A percentile compares a stretch with the other conserved stretches of the same genome.
Evolutionary conservation across 495 filamentous ascomycete species (phyloP).

Genomic region (Annulohypoxylon stygium): DNA sequence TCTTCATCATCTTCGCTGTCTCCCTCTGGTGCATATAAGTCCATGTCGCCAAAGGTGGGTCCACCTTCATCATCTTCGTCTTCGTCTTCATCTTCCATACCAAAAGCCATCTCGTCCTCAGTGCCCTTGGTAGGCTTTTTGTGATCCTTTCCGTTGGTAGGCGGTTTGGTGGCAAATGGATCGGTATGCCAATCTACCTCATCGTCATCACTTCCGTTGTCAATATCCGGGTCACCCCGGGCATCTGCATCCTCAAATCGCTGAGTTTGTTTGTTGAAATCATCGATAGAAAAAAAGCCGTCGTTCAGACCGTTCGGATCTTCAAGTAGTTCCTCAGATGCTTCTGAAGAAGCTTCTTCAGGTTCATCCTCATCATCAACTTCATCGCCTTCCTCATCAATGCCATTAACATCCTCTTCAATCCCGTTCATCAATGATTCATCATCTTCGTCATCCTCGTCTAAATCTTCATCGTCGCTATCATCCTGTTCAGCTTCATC

Average conservation of each 20-base stretch:
- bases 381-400: conserved; percentile 46
- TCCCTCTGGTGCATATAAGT: conserved; percentile 69
- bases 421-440: conserved; percentile 53
- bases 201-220: conserved; percentile 77
- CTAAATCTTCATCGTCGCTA: conserved; percentile 56
- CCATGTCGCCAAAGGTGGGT: conserved; percentile 79
- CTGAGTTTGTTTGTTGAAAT: conserved; percentile 95
- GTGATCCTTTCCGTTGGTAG: conserved; percentile 20
- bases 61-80: conserved; percentile 77
- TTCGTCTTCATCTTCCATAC: conserved; percentile 53
- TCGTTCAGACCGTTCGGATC: conserved; percentile 80
- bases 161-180: conserved; percentile 61
- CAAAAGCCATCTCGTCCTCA: conserved; percentile 43
- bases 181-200: conserved; percentile 86
- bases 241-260: conserved; percentile 86
- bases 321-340: conserved; percentile 56
- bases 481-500: conserved; percentile 59
- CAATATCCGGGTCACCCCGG: conserved; percentile 71
- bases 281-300: conserved; percentile 97
- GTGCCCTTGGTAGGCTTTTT: conserved; percentile 40
- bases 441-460: conserved; percentile 60
- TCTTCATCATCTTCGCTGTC: conserved; percentile 67
- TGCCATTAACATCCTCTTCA: conserved; percentile 52
- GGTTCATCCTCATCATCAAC: conserved; percentile 54
- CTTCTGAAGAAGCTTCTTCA: conserved; percentile 49